Evolutionary conservation across 2,329 filamentous ascomycete genomes (phyloP).

Genomic region (Apiospora saccharicola): DNA sequence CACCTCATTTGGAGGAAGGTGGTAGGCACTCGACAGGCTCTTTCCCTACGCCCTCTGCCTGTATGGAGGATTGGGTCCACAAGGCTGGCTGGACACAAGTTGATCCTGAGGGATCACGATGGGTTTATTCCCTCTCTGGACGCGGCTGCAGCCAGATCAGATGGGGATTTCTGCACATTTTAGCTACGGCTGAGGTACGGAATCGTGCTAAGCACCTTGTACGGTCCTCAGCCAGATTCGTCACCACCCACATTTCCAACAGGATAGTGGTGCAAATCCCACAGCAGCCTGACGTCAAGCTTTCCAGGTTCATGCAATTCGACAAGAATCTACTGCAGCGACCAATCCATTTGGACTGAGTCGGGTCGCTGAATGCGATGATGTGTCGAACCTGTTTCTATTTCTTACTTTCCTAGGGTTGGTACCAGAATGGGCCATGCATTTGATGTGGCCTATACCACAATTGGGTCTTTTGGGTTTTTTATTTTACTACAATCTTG

Average conservation of each 20-base stretch:
- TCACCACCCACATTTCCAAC: constrained; percentile 17
- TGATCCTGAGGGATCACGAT: neutral
- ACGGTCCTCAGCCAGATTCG: neutral
- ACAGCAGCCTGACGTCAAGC: constrained; percentile 18
- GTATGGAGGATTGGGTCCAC: neutral
- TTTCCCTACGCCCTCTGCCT: neutral
- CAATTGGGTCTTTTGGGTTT: neutral
- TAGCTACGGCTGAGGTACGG: neutral
- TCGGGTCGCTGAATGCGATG: neutral
- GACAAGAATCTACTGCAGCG: neutral
- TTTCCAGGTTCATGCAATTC: neutral
- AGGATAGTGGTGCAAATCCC: neutral
- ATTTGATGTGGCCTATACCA: neutral
- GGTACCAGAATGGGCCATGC: constrained; percentile 1
- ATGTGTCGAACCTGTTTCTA: neutral
- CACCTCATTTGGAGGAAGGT: neutral
- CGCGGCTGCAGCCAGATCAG: constrained; percentile 7
- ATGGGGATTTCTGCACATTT: neutral
- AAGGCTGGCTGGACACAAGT: constrained; percentile 16
- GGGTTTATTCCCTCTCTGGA: constrained; percentile 13
- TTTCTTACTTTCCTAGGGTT: neutral
- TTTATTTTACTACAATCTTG: neutral
- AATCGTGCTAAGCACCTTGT: neutral
- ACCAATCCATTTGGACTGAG: neutral
- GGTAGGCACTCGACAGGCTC: neutral